Evolutionary conservation across 176 grass and related monocot genomes (phyloP), one percentile per base, ranked within the genome.

Genomic region (Musa beccarii): DNA sequence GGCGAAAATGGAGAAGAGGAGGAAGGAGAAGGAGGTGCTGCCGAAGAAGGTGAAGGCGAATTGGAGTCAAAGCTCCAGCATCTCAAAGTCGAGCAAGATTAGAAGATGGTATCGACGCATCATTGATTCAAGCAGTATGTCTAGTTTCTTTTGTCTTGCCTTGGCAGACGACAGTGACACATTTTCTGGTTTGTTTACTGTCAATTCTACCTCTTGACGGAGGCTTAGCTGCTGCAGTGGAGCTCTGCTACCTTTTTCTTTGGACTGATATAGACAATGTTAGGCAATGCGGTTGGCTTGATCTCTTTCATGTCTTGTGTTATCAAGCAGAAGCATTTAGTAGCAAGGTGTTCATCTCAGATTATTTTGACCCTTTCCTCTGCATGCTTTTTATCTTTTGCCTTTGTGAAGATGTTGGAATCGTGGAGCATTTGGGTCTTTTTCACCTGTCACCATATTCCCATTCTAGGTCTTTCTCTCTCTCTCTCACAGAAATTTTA

Each of bases 21-120:
- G 2, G 84, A 81, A 29, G 77, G 80, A 5, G 26, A 28, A 28
- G 85, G n/a, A 17, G 16, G 23, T 0, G 29, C 84, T 3, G 75
- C 68, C 12, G 56, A 49, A 0, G 79, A 80, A 0, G 84, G 71
- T 6, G 26, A 84, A 6, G 81, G 26, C 15, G 93, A 66, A 52
- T 59, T 92, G 8, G 89, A 83, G 75, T 84, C 63, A 1, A 90
- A 85, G 83, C 59, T 96, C 76, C 79, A 89, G 66, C 62, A 69
- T 71, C 59, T 96, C 55, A 92, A 90, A 64, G 87, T 92, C 49
- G 83, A 87, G 77, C 55, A 89, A 19, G 87, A 92, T 28, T 79
- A 70, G 29, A 4, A 71, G 14, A 22, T 62, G 2, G 59, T 9
- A n/a, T 9, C 9, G 34, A 24, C 49, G 1, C 50, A 20, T 14